Conservation (phyloP, 2,329 filamentous ascomycete species). For the Colletotrichum aenigma region DNA sequence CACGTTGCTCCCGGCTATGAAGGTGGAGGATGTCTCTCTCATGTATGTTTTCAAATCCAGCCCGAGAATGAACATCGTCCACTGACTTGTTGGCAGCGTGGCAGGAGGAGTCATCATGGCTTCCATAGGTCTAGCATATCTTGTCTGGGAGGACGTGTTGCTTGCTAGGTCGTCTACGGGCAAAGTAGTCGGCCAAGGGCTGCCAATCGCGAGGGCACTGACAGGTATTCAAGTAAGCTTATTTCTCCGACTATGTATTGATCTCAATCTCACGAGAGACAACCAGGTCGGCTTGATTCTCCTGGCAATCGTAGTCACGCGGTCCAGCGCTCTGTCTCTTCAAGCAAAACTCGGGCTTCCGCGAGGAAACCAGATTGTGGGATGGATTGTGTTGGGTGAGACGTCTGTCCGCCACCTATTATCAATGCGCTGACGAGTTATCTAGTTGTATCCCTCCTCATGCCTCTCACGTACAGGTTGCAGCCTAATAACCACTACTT, state of each 20-base stretch:
- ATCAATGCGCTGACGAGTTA: not conserved
- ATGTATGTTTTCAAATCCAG: conserved; percentile 62
- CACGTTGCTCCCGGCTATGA: conserved; percentile 86
- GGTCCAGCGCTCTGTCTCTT: conserved; percentile 82
- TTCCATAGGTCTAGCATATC: conserved; percentile 74
- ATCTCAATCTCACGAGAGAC: conserved; percentile 9
- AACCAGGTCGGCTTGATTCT: conserved; percentile 74
- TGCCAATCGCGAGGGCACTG: conserved; percentile 58
- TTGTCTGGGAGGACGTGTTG: conserved; percentile 73
- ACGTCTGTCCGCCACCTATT: not conserved
- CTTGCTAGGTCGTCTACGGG: not conserved
- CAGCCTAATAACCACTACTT: conserved; percentile 87
- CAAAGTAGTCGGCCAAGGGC: not conserved
- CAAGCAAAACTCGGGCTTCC: conserved; percentile 87
- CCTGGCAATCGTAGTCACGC: conserved; percentile 84
- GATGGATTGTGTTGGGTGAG: conserved; percentile 79
- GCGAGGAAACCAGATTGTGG: conserved; percentile 84
- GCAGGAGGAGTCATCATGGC: conserved; percentile 81
- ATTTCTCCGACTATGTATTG: not conserved
- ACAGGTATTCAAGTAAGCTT: conserved; percentile 67
- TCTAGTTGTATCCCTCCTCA: conserved; percentile 72
- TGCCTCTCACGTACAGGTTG: conserved; percentile 82
- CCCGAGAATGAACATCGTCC: not conserved
- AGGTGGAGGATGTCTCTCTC: conserved; percentile 75
- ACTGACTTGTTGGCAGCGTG: conserved; percentile 53